phyloP scores from a whole-genome alignment of 768 basidiomycete genomes.

The Pleurotus citrinopileatus region DNA sequence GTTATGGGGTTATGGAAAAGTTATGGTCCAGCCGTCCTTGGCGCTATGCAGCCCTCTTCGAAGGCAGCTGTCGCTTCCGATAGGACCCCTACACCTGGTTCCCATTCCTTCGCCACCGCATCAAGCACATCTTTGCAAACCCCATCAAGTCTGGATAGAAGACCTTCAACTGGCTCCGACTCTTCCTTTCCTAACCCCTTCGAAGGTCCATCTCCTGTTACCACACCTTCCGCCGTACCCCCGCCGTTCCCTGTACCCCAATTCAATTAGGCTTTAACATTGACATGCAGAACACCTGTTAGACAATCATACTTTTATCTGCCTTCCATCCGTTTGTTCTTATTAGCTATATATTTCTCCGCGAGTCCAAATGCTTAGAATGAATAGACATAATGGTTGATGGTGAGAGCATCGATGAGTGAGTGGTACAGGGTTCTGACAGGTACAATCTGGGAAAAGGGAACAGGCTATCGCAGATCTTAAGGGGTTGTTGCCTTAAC shows the following conservation, averaged over 20 bases:
- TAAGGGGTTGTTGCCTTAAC: conserved; percentile 8
- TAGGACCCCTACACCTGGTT: conserved; percentile 12
- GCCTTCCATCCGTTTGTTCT: neutral
- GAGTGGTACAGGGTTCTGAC: too few relatives aligned
- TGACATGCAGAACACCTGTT: conserved; percentile 8
- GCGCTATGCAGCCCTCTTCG: conserved; percentile 21
- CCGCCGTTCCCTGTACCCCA: conserved; percentile 42
- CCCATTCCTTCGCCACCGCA: conserved; percentile 15
- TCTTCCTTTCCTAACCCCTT: conserved; percentile 13
- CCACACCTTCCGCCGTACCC: conserved; percentile 9
- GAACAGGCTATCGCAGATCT: neutral
- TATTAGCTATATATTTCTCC: neutral
- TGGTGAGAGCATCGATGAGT: neutral
- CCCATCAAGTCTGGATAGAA: neutral
- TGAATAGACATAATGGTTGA: neutral
- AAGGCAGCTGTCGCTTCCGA: conserved; percentile 9
- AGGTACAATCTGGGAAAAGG: neutral
- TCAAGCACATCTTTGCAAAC: conserved; percentile 18
- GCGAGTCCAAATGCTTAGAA: neutral
- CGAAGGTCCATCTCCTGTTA: conserved; percentile 11
- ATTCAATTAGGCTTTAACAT: conserved; percentile 14
- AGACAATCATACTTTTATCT: conserved; percentile 10
- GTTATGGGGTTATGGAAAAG: conserved; percentile 37
- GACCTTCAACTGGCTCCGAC: conserved; percentile 1
- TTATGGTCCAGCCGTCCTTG: conserved; percentile 37